These are phyloP conservation scores for Hortaea werneckii DNA, from an alignment of 2,329 filamentous ascomycete genomes.

Conservation along the genomic window DNA sequence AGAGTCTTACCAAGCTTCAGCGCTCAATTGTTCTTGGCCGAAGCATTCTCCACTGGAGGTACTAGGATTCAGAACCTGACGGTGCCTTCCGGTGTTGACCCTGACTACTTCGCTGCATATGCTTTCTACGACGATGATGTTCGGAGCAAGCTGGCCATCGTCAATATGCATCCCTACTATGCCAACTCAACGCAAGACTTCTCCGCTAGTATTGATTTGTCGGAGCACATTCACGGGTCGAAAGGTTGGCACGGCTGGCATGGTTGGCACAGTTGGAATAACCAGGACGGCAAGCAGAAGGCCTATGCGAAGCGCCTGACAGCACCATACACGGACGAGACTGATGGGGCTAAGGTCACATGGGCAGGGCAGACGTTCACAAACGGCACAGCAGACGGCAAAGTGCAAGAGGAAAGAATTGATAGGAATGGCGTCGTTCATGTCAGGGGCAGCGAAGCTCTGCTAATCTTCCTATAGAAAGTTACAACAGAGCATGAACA, in stretches of 20 bases:
- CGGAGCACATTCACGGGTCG: background rate
- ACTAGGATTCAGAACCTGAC: slow-evolving; percentile 14
- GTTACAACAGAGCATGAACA: too few relatives aligned
- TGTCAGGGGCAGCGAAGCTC: background rate
- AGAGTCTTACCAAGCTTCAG: slow-evolving; percentile 19
- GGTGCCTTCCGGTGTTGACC: slow-evolving; percentile 11
- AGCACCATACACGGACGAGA: background rate
- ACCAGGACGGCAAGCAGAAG: background rate
- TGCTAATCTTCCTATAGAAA: background rate
- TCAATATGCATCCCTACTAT: slow-evolving; percentile 21
- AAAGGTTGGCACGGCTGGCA: background rate
- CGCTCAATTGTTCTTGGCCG: slow-evolving; percentile 19
- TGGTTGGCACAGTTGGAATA: background rate
- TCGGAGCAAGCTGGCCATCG: slow-evolving; percentile 18
- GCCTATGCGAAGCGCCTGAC: background rate
- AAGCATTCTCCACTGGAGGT: slow-evolving; percentile 18
- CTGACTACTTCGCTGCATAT: slow-evolving; percentile 19
- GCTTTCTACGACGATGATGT: slow-evolving; percentile 14
- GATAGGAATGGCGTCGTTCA: background rate
- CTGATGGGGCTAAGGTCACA: background rate
- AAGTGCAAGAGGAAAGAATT: background rate
- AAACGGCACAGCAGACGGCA: background rate
- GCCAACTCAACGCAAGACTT: slow-evolving; percentile 19
- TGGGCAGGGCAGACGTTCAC: background rate
- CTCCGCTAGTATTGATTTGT: slow-evolving; percentile 11